Percentiles rank a stretch among this genome's conserved stretches.
These are phyloP conservation scores for Rhynchospora tenuis DNA, from an alignment of 176 grass and related monocot species.

Conservation along the genomic window DNA sequence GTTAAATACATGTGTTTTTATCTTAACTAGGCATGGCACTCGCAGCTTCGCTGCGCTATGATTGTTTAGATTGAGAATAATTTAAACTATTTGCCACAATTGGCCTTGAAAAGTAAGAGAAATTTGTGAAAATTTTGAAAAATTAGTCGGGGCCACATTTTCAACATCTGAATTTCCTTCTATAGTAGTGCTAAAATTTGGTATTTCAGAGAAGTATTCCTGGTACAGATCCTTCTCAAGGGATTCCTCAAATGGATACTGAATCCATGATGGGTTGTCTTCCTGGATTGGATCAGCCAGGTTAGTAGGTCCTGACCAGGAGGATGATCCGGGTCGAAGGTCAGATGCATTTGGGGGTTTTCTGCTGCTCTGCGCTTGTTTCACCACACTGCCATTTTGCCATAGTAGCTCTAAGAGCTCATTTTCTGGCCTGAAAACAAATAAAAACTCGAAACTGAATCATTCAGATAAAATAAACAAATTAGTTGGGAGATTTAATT, in stretches of 20 bases:
- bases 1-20: too few species aligned
- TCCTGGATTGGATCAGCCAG: constrained; percentile 43
- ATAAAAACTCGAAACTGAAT: not conserved
- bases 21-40: too few species aligned
- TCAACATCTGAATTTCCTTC: constrained; percentile 9
- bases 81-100: too few species aligned
- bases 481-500: not conserved
- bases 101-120: constrained; percentile 29
- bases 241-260: constrained; percentile 30
- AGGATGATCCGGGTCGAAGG: not conserved
- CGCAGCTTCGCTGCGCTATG: too few species aligned
- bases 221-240: constrained; percentile 66
- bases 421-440: constrained; percentile 42
- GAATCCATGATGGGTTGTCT: constrained; percentile 37
- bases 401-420: constrained; percentile 81
- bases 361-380: constrained; percentile 45
- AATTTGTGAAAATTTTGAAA: constrained; percentile 11
- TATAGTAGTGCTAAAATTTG: constrained; percentile 2
- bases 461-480: not conserved
- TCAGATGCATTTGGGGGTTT: not conserved
- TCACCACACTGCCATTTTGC: constrained; percentile 61
- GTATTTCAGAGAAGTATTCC: constrained; percentile 56
- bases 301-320: not conserved
- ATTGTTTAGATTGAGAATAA: too few species aligned
- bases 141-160: not conserved